Conservation (phyloP, 129 eudicot genomes). For the Flaveria bidentis region DNA sequence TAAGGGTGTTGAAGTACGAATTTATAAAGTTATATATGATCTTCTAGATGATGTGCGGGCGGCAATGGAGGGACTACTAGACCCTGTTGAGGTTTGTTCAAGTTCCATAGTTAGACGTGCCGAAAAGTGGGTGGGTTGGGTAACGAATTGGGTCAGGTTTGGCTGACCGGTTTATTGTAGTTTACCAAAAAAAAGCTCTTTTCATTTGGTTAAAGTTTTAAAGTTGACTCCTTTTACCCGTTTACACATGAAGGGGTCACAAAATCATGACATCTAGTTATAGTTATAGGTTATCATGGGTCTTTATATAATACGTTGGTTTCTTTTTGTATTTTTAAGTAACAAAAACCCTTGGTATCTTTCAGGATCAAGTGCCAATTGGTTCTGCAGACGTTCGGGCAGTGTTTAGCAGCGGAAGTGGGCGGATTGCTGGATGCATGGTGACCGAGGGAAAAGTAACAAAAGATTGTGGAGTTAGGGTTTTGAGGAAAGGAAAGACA, state of each 20-base stretch:
- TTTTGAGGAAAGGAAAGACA: conserved; percentile 62
- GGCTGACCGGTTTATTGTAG: too few relatives aligned
- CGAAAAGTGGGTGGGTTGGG: not conserved
- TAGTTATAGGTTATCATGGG: not conserved
- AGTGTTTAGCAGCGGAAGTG: conserved; percentile 87
- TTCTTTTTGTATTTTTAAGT: conserved; percentile 4
- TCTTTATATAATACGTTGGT: not conserved
- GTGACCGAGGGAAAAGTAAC: conserved; percentile 84
- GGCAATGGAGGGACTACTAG: conserved; percentile 96
- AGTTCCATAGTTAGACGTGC: not conserved
- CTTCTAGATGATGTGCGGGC: conserved; percentile 89
- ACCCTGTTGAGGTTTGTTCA: conserved; percentile 81
- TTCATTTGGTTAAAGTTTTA: not conserved
- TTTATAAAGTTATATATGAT: conserved; percentile 84
- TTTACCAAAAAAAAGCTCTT: too few relatives aligned
- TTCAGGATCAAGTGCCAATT: conserved; percentile 82
- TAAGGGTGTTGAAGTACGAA: conserved; percentile 77
- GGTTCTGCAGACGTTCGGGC: conserved; percentile 92
- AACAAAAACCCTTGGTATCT: conserved; percentile 17
- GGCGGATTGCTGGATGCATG: conserved; percentile 96
- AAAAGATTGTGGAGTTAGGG: conserved; percentile 81
- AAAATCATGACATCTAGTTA: not conserved
- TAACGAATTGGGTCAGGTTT: not conserved
- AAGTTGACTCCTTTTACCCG: not conserved
- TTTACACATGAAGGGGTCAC: not conserved